Conservation (phyloP, 169 alveolate genomes). For the Plasmodium sp. region DNA sequence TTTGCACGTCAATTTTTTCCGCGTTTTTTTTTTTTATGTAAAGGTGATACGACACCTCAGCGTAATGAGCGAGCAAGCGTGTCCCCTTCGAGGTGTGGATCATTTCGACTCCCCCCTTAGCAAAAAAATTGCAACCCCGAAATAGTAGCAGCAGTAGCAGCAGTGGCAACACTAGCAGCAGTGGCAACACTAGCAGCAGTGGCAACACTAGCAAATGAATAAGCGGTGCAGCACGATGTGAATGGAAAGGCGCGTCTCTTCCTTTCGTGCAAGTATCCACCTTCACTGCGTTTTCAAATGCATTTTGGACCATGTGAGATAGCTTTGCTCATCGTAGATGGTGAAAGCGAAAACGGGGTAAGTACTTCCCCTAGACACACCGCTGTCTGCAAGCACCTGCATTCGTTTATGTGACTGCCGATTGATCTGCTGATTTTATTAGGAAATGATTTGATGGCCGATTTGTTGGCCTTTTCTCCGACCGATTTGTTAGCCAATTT, state of each 20-base stretch:
- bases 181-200: neutral
- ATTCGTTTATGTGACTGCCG: neutral
- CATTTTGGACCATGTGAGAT: neutral
- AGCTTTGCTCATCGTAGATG: neutral
- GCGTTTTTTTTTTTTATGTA: neutral
- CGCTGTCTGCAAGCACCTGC: neutral
- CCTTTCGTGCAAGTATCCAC: neutral
- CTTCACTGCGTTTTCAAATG: neutral
- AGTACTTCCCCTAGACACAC: neutral
- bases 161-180: neutral
- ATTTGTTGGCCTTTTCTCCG: neutral
- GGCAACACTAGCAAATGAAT: neutral
- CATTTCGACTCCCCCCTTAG: neutral
- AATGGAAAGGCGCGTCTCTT: neutral
- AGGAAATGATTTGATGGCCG: neutral
- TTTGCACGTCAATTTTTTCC: conserved; percentile 5
- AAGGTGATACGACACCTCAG: neutral
- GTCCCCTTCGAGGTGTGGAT: neutral
- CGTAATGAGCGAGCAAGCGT: neutral
- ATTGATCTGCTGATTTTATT: neutral
- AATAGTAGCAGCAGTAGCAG: neutral
- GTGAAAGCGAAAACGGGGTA: neutral
- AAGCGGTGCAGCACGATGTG: neutral
- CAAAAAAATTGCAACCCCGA: neutral
- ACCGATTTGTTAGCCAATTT: neutral